phyloP scores from a whole-genome alignment of 1,139 yeast genomes.

The Yamadazyma buinensis region DNA sequence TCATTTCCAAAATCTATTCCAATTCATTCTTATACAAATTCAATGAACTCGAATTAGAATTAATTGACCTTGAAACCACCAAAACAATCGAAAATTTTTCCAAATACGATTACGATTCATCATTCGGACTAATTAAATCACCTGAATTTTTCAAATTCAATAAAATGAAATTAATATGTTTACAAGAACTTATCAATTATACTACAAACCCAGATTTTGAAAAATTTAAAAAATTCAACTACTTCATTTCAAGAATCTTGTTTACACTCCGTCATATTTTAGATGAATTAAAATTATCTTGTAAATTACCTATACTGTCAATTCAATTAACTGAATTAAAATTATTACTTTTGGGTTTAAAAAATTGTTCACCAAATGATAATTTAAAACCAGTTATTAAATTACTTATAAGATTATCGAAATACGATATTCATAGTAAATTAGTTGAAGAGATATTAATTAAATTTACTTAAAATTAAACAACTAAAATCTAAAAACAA shows the following conservation, averaged over 20 bases:
- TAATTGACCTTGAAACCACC: slow-evolving; percentile 9
- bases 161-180: slow-evolving; percentile 29
- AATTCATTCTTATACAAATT: slow-evolving; percentile 36
- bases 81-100: slow-evolving; percentile 16
- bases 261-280: slow-evolving; percentile 34
- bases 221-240: slow-evolving; percentile 17
- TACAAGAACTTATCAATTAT: slow-evolving; percentile 29
- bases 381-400: slow-evolving; percentile 9
- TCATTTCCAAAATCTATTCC: slow-evolving; percentile 32
- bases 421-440: slow-evolving; percentile 14
- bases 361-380: slow-evolving; percentile 5
- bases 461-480: neutral
- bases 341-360: slow-evolving; percentile 24
- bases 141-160: slow-evolving; percentile 20
- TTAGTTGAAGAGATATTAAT: slow-evolving; percentile 2
- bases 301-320: slow-evolving; percentile 32
- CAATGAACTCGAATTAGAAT: slow-evolving; percentile 25
- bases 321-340: slow-evolving; percentile 33
- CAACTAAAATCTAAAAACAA: too few species aligned
- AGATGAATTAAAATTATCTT: slow-evolving; percentile 28
- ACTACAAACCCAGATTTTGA: slow-evolving; percentile 15
- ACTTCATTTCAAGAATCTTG: slow-evolving; percentile 27
- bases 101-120: slow-evolving; percentile 21
- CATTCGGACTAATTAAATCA: slow-evolving; percentile 33
- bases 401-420: slow-evolving; percentile 22